Evolutionary conservation across 2,329 filamentous ascomycete species (phyloP).

Genomic region (Fusarium pseudocircinatum): DNA sequence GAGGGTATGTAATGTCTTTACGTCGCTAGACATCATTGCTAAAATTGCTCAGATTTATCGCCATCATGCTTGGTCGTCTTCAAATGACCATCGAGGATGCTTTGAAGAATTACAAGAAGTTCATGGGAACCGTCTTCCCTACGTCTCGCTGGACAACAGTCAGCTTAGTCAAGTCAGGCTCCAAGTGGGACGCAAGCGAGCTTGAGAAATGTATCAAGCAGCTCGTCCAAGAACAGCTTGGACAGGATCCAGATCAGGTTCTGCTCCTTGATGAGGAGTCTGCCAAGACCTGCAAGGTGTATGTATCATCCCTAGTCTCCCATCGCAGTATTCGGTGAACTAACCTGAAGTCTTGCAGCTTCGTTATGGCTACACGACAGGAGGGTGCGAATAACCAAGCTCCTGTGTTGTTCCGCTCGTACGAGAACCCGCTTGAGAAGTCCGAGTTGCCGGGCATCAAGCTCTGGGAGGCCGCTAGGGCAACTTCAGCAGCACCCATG

Average conservation of each 20-base stretch:
- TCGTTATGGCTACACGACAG: not conserved
- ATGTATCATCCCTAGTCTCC: not conserved
- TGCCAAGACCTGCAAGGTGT: not conserved
- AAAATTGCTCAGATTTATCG: not conserved
- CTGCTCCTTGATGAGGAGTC: not conserved
- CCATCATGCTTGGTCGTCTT: not conserved
- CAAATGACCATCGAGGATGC: not conserved
- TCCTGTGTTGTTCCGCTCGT: not conserved
- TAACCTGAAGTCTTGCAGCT: not conserved
- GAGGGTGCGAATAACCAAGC: not conserved
- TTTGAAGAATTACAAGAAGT: not conserved
- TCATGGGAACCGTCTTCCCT: not conserved
- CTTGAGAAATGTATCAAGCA: not conserved
- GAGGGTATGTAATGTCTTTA: not conserved
- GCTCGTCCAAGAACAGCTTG: not conserved
- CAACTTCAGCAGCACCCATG: not conserved
- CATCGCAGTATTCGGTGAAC: not conserved
- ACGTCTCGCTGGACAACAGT: not conserved
- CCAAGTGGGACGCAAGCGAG: not conserved
- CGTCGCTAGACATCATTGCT: not conserved
- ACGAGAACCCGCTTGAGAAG: not conserved
- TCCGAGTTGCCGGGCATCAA: not conserved
- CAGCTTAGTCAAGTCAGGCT: not conserved
- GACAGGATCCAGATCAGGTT: not conserved
- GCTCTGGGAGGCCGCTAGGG: not conserved